Evolutionary conservation across 2,329 filamentous ascomycete species (phyloP).

Genomic region (Podosphaera leucotricha): DNA sequence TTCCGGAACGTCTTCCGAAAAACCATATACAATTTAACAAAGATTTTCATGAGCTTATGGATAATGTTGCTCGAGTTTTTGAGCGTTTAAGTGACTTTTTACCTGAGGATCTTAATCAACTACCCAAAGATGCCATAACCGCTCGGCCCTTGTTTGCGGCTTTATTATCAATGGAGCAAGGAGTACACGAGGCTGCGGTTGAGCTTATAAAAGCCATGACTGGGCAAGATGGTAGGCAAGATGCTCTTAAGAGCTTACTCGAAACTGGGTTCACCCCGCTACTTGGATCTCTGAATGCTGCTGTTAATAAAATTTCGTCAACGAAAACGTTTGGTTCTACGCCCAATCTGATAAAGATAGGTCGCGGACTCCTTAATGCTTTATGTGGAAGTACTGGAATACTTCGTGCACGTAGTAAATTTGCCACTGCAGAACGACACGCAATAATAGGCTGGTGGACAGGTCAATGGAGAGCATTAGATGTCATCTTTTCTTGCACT

Average conservation of each 20-base stretch:
- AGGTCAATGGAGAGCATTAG: constrained; percentile 58
- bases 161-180: constrained; percentile 58
- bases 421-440: constrained; percentile 18
- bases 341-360: constrained; percentile 31
- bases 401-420: constrained; percentile 9
- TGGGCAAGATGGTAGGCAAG: constrained; percentile 31
- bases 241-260: constrained; percentile 25
- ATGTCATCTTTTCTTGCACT: constrained; percentile 59
- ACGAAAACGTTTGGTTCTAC: constrained; percentile 31
- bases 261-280: constrained; percentile 22
- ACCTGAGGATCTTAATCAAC: constrained; percentile 37
- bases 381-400: constrained; percentile 34
- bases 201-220: constrained; percentile 69
- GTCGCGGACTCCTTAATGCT: constrained; percentile 29
- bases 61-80: constrained; percentile 47
- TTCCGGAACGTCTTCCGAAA: constrained; percentile 20
- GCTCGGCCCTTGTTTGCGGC: constrained; percentile 55
- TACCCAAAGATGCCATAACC: constrained; percentile 44
- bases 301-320: constrained; percentile 20
- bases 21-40: constrained; percentile 55
- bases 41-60: constrained; percentile 37
- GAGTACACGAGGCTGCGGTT: constrained; percentile 56
- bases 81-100: constrained; percentile 59
- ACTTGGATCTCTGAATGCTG: constrained; percentile 22
- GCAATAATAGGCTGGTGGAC: constrained; percentile 49